Evolutionary conservation across 331 rosid genomes (phyloP).

Genomic region (Prunus yedoensis): DNA sequence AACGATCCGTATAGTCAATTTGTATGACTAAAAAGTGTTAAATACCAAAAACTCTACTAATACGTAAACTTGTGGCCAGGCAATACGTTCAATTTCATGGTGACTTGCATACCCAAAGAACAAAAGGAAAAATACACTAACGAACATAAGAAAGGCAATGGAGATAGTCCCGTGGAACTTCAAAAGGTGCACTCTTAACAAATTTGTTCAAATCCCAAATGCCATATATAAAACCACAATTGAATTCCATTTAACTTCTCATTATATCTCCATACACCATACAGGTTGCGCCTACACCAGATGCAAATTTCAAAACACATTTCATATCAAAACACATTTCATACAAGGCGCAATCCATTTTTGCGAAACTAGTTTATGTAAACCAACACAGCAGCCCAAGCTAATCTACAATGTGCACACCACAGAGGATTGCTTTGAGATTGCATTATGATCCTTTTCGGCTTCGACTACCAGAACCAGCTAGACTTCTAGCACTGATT

Average conservation of each 20-base stretch:
- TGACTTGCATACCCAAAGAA: background rate
- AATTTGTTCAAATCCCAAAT: background rate
- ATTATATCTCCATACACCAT: background rate
- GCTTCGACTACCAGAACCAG: conserved; percentile 71
- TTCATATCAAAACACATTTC: conserved; percentile 1
- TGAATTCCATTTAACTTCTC: background rate
- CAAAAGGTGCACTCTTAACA: background rate
- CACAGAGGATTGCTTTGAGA: background rate
- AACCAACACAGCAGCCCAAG: conserved; percentile 1
- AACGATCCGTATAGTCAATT: too few species aligned
- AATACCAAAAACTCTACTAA: too few species aligned
- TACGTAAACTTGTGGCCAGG: too few species aligned
- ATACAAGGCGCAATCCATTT: background rate
- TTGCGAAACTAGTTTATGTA: conserved; percentile 2
- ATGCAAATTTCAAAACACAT: conserved; percentile 14
- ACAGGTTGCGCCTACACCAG: conserved; percentile 8
- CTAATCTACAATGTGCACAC: conserved; percentile 18
- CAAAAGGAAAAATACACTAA: background rate
- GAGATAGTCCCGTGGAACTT: too few species aligned
- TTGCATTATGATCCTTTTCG: conserved; percentile 52
- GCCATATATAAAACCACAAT: too few species aligned
- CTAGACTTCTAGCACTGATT: conserved; percentile 29
- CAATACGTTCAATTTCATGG: too few species aligned
- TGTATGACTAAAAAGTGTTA: too few species aligned
- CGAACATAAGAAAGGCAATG: too few species aligned